Percentiles rank a stretch among this genome's conserved stretches.
Conservation (phyloP, 257 asterid species). For the Knoxia roxburghii region DNA sequence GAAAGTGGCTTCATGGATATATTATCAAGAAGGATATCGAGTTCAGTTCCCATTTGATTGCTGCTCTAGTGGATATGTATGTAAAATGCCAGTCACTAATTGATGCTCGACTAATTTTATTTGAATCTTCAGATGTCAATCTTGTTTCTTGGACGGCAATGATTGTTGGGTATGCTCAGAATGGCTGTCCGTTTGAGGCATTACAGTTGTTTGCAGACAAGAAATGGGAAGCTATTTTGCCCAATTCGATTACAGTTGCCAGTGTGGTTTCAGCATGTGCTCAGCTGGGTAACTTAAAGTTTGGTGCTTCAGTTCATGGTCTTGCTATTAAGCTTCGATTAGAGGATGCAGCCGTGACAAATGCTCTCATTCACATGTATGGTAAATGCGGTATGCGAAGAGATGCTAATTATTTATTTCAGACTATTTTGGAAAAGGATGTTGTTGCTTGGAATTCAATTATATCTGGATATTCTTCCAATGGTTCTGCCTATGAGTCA, state of each 20-base stretch:
- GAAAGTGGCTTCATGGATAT: slow-evolving; percentile 60
- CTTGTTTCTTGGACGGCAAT: slow-evolving; percentile 55
- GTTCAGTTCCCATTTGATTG: slow-evolving; percentile 31
- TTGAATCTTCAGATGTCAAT: slow-evolving; percentile 32
- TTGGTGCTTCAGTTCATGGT: slow-evolving; percentile 50
- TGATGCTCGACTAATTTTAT: slow-evolving; percentile 47
- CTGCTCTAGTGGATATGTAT: slow-evolving; percentile 55
- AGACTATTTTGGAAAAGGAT: slow-evolving; percentile 34
- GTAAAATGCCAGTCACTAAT: slow-evolving; percentile 40
- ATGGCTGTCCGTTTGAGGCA: slow-evolving; percentile 47
- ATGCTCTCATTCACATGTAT: slow-evolving; percentile 57
- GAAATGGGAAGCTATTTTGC: slow-evolving; percentile 39
- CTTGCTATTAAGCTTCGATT: slow-evolving; percentile 44
- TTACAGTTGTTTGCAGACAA: slow-evolving; percentile 39
- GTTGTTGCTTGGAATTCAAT: slow-evolving; percentile 55
- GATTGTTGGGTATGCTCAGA: slow-evolving; percentile 51
- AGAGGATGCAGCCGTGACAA: slow-evolving; percentile 37
- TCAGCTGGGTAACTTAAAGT: slow-evolving; percentile 27
- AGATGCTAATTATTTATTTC: slow-evolving; percentile 37
- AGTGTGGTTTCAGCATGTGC: slow-evolving; percentile 59
- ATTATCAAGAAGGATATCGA: slow-evolving; percentile 42
- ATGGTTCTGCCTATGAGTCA: slow-evolving; percentile 35
- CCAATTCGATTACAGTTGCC: slow-evolving; percentile 40
- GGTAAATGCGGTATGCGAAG: slow-evolving; percentile 35
- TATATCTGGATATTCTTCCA: slow-evolving; percentile 36